Conservation (phyloP, 345 rosid species). For the Erucastrum elatum region DNA sequence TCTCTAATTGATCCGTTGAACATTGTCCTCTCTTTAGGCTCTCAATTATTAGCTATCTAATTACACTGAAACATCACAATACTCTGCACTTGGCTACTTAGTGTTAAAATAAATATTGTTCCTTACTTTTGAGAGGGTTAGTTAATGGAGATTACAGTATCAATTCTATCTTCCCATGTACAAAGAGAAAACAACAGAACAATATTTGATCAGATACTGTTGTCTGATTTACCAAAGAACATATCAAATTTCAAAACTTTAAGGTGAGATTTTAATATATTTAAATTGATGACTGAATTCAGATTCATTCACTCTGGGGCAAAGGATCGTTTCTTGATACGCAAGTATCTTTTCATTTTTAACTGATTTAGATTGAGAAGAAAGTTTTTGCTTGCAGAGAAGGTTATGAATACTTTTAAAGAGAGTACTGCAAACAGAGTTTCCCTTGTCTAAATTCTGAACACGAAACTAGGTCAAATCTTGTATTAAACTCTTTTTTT, state of each 20-base stretch:
- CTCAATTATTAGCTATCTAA: conserved; percentile 31
- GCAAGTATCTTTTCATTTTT: background rate
- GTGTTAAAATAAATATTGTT: conserved; percentile 5
- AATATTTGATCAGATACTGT: conserved; percentile 27
- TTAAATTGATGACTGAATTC: background rate
- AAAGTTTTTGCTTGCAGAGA: background rate
- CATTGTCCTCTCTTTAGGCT: conserved; percentile 14
- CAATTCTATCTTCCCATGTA: background rate
- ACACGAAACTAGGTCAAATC: background rate
- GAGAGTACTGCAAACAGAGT: background rate
- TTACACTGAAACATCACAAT: conserved; percentile 32
- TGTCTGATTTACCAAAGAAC: conserved; percentile 30
- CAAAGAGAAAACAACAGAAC: conserved; percentile 22
- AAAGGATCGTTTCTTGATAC: conserved; percentile 7
- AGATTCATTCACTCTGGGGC: conserved; percentile 2
- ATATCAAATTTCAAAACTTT: background rate
- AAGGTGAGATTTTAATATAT: conserved; percentile 17
- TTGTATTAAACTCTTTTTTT: conserved; percentile 16
- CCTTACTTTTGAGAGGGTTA: conserved; percentile 7
- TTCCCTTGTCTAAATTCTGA: background rate
- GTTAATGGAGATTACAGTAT: conserved; percentile 9
- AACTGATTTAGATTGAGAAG: background rate
- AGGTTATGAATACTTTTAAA: background rate
- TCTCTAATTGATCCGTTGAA: conserved; percentile 27
- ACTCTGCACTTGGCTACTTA: conserved; percentile 38